phyloP scores from a whole-genome alignment of 495 filamentous ascomycete species.

The Penicillium samsonianum region DNA sequence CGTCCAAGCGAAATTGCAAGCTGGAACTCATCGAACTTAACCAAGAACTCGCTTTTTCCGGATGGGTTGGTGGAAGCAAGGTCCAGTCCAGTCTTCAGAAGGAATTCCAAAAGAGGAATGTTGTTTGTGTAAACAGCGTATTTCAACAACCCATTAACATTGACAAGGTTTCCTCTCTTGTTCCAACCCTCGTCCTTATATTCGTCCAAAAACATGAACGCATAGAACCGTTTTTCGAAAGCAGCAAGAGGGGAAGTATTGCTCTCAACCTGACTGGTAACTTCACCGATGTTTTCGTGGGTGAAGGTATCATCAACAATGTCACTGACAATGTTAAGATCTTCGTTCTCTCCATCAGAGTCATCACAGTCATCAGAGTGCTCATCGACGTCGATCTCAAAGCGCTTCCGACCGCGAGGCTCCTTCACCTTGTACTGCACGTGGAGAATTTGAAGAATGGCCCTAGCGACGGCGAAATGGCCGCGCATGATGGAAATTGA shows the following conservation, averaged over 20 bases:
- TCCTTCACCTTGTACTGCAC: constrained; percentile 61
- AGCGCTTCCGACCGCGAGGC: constrained; percentile 43
- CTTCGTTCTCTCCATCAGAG: constrained; percentile 35
- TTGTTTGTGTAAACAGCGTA: constrained; percentile 44
- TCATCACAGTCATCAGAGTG: constrained; percentile 32
- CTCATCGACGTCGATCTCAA: constrained; percentile 45
- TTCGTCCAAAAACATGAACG: constrained; percentile 37
- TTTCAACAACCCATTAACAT: constrained; percentile 21
- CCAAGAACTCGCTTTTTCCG: constrained; percentile 23
- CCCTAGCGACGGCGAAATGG: constrained; percentile 59
- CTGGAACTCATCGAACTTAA: constrained; percentile 27
- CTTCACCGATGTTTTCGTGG: constrained; percentile 67
- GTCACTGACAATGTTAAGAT: constrained; percentile 41
- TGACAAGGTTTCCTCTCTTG: not conserved
- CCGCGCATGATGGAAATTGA: constrained; percentile 63
- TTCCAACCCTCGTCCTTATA: not conserved
- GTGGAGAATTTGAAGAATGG: constrained; percentile 64
- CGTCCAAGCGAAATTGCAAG: constrained; percentile 48
- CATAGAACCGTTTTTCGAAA: constrained; percentile 36
- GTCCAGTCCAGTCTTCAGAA: constrained; percentile 44
- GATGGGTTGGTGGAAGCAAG: constrained; percentile 22
- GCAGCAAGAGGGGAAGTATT: constrained; percentile 49
- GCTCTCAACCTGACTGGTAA: constrained; percentile 63
- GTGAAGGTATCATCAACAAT: constrained; percentile 64
- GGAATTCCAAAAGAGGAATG: constrained; percentile 41